Base-by-base conservation (phyloP, 805 yeast genomes). In the Nakazawaea populi region DNA sequence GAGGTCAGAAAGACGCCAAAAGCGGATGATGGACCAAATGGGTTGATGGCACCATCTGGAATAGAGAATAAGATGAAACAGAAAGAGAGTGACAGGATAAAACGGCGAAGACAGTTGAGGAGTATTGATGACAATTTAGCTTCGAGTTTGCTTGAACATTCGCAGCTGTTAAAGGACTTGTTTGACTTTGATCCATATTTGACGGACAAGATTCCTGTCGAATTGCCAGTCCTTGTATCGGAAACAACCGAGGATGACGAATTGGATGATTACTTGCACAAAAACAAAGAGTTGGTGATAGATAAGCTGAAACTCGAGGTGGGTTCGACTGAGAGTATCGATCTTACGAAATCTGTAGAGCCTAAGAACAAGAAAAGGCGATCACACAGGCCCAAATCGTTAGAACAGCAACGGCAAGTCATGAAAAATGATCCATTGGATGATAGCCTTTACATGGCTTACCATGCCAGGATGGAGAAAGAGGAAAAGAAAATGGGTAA, bases 401-500 rank as follows among this genome's bases (percentile, higher is more conserved):
- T 18, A 24, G 14, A 37, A 31, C 47, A 43, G 35, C 47, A 34
- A 28, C 31, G 41, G n/a, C 46, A 27, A 30, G 32, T 39, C 27
- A 34, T 47, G 18, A 48, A 30, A 35, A 45, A 47, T 8, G 84
- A 79, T 57, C 79, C 82, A 4, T 65, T 87, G 45, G 57, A 64
- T 1, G 85, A 81, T 60, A 56, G 61, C 0, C 18, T 68, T 11
- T 82, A 69, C 60, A 58, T 63, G 32, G 54, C 68, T 11, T 78
- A 74, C 57, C 91, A 86, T 64, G 73, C 73, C 41, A 72, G 77
- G 39, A 79, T 85, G 81, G 79, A 76, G 55, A 77, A 77, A 50
- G 83, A 82, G 48, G 96, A 87, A 63, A 75, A 75, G 52, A 72
- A 79, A 44, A 81, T 84, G 77, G 67, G 72, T 31, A 71, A 70